These are phyloP conservation scores for Carex scoparia DNA, from an alignment of 176 grass and related monocot genomes.

Conservation along the genomic window DNA sequence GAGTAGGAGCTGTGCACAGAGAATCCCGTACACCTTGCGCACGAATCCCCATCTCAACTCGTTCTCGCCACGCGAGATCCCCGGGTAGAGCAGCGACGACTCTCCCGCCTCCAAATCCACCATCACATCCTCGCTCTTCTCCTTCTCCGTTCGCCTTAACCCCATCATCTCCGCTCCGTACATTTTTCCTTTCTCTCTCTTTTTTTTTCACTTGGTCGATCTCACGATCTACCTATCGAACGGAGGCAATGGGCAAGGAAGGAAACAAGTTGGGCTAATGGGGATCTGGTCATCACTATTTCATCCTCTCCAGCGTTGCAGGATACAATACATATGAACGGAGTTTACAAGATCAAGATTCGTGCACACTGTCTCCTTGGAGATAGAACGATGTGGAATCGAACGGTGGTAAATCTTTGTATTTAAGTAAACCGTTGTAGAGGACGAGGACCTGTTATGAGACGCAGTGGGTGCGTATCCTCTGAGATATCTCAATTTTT, in stretches of 20 bases:
- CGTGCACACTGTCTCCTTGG: not conserved
- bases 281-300: not conserved
- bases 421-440: not conserved
- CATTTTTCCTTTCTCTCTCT: slow-evolving; percentile 21
- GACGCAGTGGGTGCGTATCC: not conserved
- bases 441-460: not conserved
- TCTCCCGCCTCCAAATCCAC: slow-evolving; percentile 78
- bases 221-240: not conserved
- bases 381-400: not conserved
- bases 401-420: not conserved
- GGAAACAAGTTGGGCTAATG: not conserved
- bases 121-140: slow-evolving; percentile 46
- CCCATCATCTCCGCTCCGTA: slow-evolving; percentile 55
- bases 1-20: slow-evolving; percentile 86
- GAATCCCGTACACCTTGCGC: slow-evolving; percentile 99
- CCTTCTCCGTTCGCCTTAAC: slow-evolving; percentile 54
- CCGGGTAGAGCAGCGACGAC: slow-evolving; percentile 69
- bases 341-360: not conserved
- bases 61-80: slow-evolving; percentile 77
- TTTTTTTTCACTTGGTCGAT: not conserved
- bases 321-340: not conserved
- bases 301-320: not conserved
- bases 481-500: too few species aligned
- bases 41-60: slow-evolving; percentile 96
- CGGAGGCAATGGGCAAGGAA: too few species aligned